Percentiles rank a stretch among this genome's conserved stretches.
phyloP scores from a whole-genome alignment of 1,284 basidiomycete genomes.

The Malassezia caprae region DNA sequence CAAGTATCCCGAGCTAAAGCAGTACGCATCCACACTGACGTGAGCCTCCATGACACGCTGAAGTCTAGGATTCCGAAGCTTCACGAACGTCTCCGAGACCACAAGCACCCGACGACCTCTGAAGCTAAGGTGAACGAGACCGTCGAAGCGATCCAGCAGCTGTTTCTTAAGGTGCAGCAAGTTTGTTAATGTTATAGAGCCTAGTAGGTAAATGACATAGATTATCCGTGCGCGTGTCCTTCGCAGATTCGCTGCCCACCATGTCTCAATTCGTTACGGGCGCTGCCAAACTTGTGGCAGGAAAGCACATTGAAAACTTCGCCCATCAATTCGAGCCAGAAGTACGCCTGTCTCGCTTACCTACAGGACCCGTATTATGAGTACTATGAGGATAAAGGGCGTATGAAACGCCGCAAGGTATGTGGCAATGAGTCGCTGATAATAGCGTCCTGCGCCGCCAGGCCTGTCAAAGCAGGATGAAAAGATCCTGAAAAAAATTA shows the following conservation, averaged over 20 bases:
- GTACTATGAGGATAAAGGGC: slow-evolving; percentile 61
- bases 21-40: not conserved
- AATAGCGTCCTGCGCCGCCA: slow-evolving; percentile 57
- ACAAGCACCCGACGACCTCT: not conserved
- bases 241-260: not conserved
- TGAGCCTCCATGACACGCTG: slow-evolving; percentile 3
- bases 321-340: slow-evolving; percentile 14
- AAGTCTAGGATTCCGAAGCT: not conserved
- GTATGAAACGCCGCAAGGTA: slow-evolving; percentile 58
- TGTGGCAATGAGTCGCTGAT: not conserved
- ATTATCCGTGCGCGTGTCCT: not conserved
- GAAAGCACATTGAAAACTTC: not conserved
- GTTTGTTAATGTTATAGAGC: not conserved
- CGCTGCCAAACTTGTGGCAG: not conserved
- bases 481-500: slow-evolving; percentile 54
- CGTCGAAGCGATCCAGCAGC: not conserved
- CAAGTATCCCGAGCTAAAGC: slow-evolving; percentile 1
- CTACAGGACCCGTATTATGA: slow-evolving; percentile 66
- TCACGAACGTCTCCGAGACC: not conserved
- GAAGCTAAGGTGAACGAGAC: not conserved
- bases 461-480: slow-evolving; percentile 68
- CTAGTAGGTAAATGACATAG: not conserved
- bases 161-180: slow-evolving; percentile 1
- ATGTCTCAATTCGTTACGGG: slow-evolving; percentile 3
- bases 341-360: not conserved